These are phyloP conservation scores for Mycena chlorophos DNA, from an alignment of 768 basidiomycete species.

Conservation along the genomic window DNA sequence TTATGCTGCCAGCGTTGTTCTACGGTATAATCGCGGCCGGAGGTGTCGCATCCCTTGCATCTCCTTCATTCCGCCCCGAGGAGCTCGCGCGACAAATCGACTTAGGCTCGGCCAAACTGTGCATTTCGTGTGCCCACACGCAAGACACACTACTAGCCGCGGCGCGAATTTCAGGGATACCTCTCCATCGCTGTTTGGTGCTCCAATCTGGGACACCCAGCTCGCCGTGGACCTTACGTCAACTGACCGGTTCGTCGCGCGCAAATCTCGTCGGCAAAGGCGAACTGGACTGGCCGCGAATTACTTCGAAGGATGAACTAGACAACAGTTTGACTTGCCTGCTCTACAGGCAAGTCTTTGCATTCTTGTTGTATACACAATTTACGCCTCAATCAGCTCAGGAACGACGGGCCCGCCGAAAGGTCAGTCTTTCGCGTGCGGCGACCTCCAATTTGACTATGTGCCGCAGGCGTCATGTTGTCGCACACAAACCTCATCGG, in stretches of 20 bases:
- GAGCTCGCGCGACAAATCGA: conserved; percentile 13
- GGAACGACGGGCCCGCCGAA: conserved; percentile 16
- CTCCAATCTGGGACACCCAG: conserved; percentile 13
- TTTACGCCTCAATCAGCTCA: no score
- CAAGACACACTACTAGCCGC: background rate
- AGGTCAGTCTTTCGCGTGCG: conserved; percentile 1
- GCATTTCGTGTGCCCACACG: conserved; percentile 6
- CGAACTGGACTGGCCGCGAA: conserved; percentile 12
- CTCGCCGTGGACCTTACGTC: conserved; percentile 2
- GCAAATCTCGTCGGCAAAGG: conserved; percentile 9
- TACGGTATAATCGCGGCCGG: conserved; percentile 17
- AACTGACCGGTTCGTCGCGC: conserved; percentile 5
- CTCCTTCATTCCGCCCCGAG: conserved; percentile 8
- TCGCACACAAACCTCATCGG: conserved; percentile 18
- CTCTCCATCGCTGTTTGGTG: conserved; percentile 10
- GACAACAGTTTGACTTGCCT: conserved; percentile 15
- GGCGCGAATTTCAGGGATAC: conserved; percentile 7
- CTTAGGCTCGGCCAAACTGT: conserved; percentile 12
- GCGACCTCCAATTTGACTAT: background rate
- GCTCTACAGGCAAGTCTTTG: no score
- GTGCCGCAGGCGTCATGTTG: conserved; percentile 10
- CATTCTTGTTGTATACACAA: no score
- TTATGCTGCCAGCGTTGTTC: conserved; percentile 14
- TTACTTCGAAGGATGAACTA: conserved; percentile 8
- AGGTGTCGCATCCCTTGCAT: conserved; percentile 13